A percentile compares a stretch with the other conserved stretches of the same genome.
Conservation (phyloP, 345 rosid genomes). For the Eucalyptus shirleyi region DNA sequence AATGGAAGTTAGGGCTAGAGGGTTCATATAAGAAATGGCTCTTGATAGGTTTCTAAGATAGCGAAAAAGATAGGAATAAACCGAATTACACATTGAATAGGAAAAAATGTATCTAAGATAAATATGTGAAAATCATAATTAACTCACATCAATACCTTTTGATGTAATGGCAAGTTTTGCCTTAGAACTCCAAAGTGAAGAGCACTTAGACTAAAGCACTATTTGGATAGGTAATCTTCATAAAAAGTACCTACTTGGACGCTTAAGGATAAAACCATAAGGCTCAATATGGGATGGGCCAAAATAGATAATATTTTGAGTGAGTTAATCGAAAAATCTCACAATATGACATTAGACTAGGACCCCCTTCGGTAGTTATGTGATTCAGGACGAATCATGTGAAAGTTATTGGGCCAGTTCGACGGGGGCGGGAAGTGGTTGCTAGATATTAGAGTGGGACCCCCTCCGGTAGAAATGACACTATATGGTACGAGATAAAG, state of each 20-base stretch:
- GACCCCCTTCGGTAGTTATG: neutral
- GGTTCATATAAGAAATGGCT: fast-evolving
- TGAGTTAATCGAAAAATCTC: neutral
- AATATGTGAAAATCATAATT: neutral
- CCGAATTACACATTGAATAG: neutral
- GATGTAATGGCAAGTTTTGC: neutral
- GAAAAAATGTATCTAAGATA: fast-evolving
- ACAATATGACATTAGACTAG: neutral
- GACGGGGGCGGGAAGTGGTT: fast-evolving
- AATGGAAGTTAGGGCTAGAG: fast-evolving
- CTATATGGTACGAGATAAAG: neutral
- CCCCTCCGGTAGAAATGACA: too few species aligned
- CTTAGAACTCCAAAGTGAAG: neutral
- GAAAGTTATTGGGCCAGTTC: fast-evolving
- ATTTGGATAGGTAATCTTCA: fast-evolving
- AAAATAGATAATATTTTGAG: neutral
- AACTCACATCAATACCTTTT: too few species aligned
- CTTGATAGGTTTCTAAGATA: neutral
- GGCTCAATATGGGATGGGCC: neutral
- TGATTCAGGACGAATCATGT: fast-evolving
- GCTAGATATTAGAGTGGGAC: too few species aligned
- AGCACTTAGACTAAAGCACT: neutral
- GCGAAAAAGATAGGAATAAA: fast-evolving
- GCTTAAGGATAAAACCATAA: fast-evolving
- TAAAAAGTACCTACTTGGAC: too few species aligned